Conservation (phyloP, 2,329 filamentous ascomycete genomes). For the Blastomyces silverae region DNA sequence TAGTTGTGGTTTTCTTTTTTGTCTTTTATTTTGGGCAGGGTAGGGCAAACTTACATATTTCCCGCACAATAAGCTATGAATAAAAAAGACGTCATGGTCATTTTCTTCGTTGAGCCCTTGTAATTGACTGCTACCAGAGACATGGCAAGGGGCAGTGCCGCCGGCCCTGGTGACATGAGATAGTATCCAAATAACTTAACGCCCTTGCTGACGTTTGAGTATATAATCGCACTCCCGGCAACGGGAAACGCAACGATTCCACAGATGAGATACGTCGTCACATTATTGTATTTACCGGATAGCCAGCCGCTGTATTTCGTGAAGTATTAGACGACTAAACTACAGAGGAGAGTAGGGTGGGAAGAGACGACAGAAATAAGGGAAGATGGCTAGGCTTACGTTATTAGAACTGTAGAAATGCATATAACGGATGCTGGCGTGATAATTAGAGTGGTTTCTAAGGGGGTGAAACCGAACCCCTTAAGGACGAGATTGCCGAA, state of each 20-base stretch:
- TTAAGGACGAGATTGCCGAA: constrained; percentile 54
- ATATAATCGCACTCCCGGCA: constrained; percentile 50
- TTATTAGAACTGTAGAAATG: constrained; percentile 25
- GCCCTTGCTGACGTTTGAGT: constrained; percentile 40
- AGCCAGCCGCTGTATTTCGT: constrained; percentile 44
- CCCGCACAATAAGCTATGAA: constrained; percentile 53
- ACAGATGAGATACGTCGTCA: constrained; percentile 49
- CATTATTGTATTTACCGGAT: constrained; percentile 47
- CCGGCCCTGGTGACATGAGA: constrained; percentile 49
- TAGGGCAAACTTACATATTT: constrained; percentile 42
- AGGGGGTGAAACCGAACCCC: constrained; percentile 51
- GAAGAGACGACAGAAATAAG: constrained; percentile 22
- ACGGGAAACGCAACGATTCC: constrained; percentile 48
- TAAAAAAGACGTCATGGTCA: constrained; percentile 52
- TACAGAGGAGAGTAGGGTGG: constrained; percentile 31
- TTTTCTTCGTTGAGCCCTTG: constrained; percentile 54
- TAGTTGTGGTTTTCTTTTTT: neutral
- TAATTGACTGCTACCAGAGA: constrained; percentile 53
- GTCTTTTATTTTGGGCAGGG: neutral
- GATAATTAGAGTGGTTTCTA: constrained; percentile 52
- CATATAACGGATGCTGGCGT: constrained; percentile 54
- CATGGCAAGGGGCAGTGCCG: constrained; percentile 50
- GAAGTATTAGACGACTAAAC: neutral
- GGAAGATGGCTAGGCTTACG: neutral
- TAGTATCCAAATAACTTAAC: constrained; percentile 54